phyloP scores from a whole-genome alignment of 2,329 filamentous ascomycete genomes.

The Amphichorda felina region DNA sequence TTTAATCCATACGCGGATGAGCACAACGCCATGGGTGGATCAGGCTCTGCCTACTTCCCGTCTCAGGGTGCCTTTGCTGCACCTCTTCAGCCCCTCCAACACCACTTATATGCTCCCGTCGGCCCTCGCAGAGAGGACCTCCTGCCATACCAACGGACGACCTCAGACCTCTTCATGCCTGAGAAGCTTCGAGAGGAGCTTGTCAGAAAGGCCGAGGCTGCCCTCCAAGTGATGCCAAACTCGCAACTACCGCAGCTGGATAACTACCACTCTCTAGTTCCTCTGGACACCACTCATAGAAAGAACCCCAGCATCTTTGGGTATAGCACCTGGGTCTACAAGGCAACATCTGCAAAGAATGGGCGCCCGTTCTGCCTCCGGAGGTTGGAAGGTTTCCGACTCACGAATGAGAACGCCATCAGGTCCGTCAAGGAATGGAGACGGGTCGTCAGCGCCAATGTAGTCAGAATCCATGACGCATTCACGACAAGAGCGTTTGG shows the following conservation, averaged over 20 bases:
- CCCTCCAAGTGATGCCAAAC: constrained; percentile 71
- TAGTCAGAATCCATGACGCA: constrained; percentile 80
- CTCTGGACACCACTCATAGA: constrained; percentile 70
- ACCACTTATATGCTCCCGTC: constrained; percentile 85
- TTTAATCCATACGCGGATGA: constrained; percentile 75
- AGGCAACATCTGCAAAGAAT: constrained; percentile 80
- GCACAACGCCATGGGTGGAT: constrained; percentile 40
- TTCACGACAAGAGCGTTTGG: constrained; percentile 91
- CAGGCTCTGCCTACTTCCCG: constrained; percentile 55
- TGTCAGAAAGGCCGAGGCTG: constrained; percentile 78
- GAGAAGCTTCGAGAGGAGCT: constrained; percentile 80
- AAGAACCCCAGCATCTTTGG: constrained; percentile 73
- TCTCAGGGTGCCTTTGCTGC: constrained; percentile 38
- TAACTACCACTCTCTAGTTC: constrained; percentile 85
- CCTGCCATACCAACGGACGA: constrained; percentile 71
- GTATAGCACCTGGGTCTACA: constrained; percentile 90
- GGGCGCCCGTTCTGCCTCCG: constrained; percentile 81
- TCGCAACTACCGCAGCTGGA: constrained; percentile 69
- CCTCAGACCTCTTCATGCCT: constrained; percentile 85
- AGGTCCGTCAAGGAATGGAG: constrained; percentile 83
- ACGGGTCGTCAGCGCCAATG: constrained; percentile 64
- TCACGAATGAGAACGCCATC: constrained; percentile 85
- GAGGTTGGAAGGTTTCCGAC: constrained; percentile 75
- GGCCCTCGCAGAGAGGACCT: constrained; percentile 75
- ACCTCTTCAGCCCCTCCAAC: constrained; percentile 60